These are phyloP conservation scores for Pseudogymnoascus destructans DNA, from an alignment of 2,329 filamentous ascomycete species.

Conservation along the genomic window DNA sequence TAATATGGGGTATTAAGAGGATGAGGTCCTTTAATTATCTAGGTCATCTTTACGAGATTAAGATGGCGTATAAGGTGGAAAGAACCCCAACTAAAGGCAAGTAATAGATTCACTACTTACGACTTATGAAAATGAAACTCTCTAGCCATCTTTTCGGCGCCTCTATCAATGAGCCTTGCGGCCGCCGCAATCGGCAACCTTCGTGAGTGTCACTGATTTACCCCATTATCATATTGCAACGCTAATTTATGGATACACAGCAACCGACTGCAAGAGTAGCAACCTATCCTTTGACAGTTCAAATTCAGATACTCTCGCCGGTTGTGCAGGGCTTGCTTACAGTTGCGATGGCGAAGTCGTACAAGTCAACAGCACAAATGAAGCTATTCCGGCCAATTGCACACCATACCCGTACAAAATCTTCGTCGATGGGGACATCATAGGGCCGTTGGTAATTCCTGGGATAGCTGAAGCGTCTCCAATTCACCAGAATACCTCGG, in stretches of 20 bases:
- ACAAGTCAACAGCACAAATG: background rate
- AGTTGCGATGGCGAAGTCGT: background rate
- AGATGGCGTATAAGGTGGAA: background rate
- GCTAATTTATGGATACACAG: background rate
- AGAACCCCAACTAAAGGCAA: background rate
- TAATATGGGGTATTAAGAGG: background rate
- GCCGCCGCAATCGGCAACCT: background rate
- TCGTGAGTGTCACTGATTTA: background rate
- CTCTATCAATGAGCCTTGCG: background rate
- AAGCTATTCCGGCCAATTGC: background rate
- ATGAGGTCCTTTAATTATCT: background rate
- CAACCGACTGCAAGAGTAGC: background rate
- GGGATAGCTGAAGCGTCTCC: background rate
- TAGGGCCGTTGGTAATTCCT: background rate
- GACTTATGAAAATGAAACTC: background rate
- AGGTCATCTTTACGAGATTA: slow-evolving; percentile 1
- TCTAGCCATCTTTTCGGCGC: background rate
- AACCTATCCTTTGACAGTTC: background rate
- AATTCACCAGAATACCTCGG: background rate
- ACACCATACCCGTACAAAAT: background rate
- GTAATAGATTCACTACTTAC: background rate
- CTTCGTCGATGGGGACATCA: background rate
- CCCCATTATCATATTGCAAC: background rate
- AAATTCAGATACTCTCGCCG: background rate
- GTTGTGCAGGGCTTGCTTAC: background rate